Evolutionary conservation across 805 yeast species (phyloP).

Genomic region (Saturnispora saitoi): DNA sequence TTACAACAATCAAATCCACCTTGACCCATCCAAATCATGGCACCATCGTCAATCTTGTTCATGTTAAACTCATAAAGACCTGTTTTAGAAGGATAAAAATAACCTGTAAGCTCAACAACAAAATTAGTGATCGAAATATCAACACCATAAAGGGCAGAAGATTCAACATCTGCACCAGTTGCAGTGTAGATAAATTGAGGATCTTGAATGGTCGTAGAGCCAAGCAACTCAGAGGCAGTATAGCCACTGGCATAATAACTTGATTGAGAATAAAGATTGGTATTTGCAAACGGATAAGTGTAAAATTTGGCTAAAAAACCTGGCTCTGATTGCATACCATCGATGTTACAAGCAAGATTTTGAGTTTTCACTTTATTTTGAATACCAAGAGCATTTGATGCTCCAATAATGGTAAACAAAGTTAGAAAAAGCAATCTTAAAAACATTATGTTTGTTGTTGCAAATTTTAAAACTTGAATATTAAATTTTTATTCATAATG

Average conservation of each 20-base stretch:
- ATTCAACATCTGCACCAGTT: not conserved
- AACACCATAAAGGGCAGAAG: conserved; percentile 8
- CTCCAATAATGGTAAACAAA: not conserved
- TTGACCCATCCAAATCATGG: conserved; percentile 27
- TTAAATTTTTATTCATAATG: too few relatives aligned
- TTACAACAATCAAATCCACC: conserved; percentile 31
- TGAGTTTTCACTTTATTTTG: not conserved
- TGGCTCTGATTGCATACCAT: not conserved
- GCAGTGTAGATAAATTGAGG: conserved; percentile 5
- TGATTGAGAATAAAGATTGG: conserved; percentile 5
- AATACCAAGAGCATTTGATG: not conserved
- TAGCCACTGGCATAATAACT: conserved; percentile 6
- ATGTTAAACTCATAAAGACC: conserved; percentile 25
- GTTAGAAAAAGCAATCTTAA: not conserved
- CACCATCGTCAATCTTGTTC: conserved; percentile 25
- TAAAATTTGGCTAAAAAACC: not conserved
- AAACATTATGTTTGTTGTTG: too few relatives aligned
- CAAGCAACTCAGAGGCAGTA: conserved; percentile 1
- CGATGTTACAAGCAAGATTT: not conserved
- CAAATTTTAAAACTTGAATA: too few relatives aligned
- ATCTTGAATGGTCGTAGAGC: conserved; percentile 5
- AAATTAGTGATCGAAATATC: conserved; percentile 9
- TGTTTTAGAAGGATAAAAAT: conserved; percentile 20
- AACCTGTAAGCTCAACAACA: conserved; percentile 15
- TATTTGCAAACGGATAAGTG: not conserved